Evolutionary conservation across 2,329 filamentous ascomycete genomes (phyloP).

Genomic region (Coniosporium tulheliwenetii): DNA sequence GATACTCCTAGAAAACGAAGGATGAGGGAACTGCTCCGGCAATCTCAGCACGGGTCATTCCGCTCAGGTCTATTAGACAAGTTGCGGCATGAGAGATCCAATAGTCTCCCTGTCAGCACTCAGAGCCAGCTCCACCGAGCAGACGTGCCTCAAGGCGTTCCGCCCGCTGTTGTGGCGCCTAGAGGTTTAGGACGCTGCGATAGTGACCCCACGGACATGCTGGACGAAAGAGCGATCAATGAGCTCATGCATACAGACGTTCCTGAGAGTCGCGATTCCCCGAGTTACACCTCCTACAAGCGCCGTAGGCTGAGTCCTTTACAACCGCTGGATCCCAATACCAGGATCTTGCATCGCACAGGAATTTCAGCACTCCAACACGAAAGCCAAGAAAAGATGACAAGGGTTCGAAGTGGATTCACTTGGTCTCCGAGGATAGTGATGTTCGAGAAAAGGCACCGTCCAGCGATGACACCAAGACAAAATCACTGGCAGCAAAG

Average conservation of each 20-base stretch:
- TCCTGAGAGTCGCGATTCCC: not conserved
- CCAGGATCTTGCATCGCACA: not conserved
- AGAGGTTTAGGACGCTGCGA: too few species aligned
- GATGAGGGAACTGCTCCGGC: slow-evolving; percentile 4
- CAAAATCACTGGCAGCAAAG: not conserved
- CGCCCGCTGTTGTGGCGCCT: not conserved
- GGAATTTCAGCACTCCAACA: too few species aligned
- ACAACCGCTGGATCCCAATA: not conserved
- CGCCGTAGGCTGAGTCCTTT: not conserved
- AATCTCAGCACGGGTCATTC: slow-evolving; percentile 10
- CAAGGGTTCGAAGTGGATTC: not conserved
- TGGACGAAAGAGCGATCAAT: not conserved
- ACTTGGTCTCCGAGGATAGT: not conserved
- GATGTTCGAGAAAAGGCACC: not conserved
- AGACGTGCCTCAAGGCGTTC: not conserved
- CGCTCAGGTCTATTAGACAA: slow-evolving; percentile 4
- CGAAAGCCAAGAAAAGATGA: not conserved
- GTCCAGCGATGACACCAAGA: not conserved
- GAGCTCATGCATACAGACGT: not conserved
- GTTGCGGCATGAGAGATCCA: slow-evolving; percentile 1
- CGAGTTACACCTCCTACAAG: too few species aligned
- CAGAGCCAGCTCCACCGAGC: not conserved
- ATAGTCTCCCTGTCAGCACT: not conserved
- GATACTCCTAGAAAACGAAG: slow-evolving; percentile 17
- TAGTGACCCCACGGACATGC: not conserved